phyloP scores from a whole-genome alignment of 345 rosid genomes.

The Leavenworthia alabamica region DNA sequence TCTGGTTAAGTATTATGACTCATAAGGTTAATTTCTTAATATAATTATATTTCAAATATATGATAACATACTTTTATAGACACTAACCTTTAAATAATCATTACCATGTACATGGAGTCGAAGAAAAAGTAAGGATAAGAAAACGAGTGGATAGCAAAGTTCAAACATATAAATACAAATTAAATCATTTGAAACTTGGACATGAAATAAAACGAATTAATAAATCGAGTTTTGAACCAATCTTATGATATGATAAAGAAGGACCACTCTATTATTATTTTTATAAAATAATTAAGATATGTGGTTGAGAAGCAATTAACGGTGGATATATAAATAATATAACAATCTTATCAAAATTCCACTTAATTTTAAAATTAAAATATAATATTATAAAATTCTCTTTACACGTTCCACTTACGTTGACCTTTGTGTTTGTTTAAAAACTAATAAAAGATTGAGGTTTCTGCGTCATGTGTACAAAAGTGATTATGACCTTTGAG shows the following conservation, averaged over 20 bases:
- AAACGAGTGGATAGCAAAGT: slow-evolving; percentile 23
- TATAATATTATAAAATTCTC: not conserved
- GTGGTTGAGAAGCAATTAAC: slow-evolving; percentile 23
- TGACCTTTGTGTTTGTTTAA: slow-evolving; percentile 24
- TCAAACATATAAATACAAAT: not conserved
- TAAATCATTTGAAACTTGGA: slow-evolving; percentile 4
- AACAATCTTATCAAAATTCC: slow-evolving; percentile 13
- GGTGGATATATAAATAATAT: slow-evolving; percentile 18
- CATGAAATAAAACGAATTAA: too few relatives aligned
- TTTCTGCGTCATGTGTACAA: slow-evolving; percentile 23
- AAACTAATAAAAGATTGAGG: slow-evolving; percentile 14
- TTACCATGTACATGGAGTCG: not conserved
- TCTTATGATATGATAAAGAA: slow-evolving; percentile 14
- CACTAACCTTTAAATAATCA: not conserved
- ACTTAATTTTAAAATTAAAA: not conserved
- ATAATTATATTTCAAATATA: not conserved
- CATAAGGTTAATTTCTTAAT: not conserved
- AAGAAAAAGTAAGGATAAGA: slow-evolving; percentile 22
- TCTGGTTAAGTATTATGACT: not conserved
- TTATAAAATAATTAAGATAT: slow-evolving; percentile 10
- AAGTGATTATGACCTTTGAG: slow-evolving; percentile 23
- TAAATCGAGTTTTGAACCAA: slow-evolving; percentile 26
- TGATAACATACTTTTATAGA: slow-evolving; percentile 9
- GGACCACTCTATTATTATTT: slow-evolving; percentile 21
- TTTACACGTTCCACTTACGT: slow-evolving; percentile 24